phyloP scores from a whole-genome alignment of 108 stramenopile species.

The Skeletonema menzelii region DNA sequence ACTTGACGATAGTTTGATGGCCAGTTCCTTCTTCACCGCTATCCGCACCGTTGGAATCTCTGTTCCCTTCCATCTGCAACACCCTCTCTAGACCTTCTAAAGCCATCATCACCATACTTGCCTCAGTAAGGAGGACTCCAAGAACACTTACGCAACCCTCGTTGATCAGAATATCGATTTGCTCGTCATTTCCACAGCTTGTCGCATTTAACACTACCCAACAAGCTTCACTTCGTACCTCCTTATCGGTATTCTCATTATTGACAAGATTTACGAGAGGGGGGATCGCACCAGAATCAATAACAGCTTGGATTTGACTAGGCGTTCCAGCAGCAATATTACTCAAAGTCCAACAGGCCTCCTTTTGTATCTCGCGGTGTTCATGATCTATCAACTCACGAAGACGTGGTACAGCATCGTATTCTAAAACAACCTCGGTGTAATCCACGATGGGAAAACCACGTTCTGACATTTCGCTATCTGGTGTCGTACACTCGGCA shows the following conservation, averaged over 20 bases:
- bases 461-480: constrained; percentile 48
- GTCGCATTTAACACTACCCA: constrained; percentile 98
- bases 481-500: constrained; percentile 79
- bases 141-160: constrained; percentile 92
- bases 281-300: constrained; percentile 92
- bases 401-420: constrained; percentile 87
- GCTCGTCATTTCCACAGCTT: constrained; percentile 92
- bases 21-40: constrained; percentile 30
- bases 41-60: constrained; percentile 56
- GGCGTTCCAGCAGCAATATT: constrained; percentile 98
- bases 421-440: constrained; percentile 93
- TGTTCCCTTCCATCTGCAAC: constrained; percentile 86
- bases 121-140: constrained; percentile 81
- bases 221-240: constrained; percentile 96
- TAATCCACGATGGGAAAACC: constrained; percentile 76
- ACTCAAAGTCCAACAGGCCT: constrained; percentile 96
- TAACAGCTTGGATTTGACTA: constrained; percentile 95
- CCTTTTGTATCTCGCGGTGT: constrained; percentile 97
- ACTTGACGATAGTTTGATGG: constrained; percentile 61
- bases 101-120: constrained; percentile 95
- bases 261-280: constrained; percentile 88
- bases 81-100: constrained; percentile 95
- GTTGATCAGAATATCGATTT: constrained; percentile 91
- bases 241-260: constrained; percentile 79
- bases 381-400: constrained; percentile 82